A percentile compares a stretch with the other conserved stretches of the same genome.
Evolutionary conservation across 768 basidiomycete species (phyloP).

Genomic region (Pulveroboletus sp.): DNA sequence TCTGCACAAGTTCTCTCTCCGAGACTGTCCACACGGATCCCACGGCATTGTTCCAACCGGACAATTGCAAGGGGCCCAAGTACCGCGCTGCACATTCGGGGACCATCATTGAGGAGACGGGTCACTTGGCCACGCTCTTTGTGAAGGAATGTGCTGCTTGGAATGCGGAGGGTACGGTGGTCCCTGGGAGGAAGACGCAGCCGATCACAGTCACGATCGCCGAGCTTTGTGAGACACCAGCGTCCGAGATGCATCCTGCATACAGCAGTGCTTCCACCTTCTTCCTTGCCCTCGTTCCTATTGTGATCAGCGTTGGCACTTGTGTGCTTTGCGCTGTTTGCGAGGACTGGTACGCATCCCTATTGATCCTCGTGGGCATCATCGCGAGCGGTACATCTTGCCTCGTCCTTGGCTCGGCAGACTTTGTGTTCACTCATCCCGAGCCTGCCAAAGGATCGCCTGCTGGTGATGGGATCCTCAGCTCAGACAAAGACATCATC

Average conservation of each 20-base stretch:
- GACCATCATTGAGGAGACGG: slow-evolving; percentile 44
- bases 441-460: slow-evolving; percentile 23
- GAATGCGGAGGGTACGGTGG: slow-evolving; percentile 4
- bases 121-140: slow-evolving; percentile 52
- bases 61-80: slow-evolving; percentile 43
- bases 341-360: slow-evolving; percentile 24
- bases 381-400: slow-evolving; percentile 27
- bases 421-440: slow-evolving; percentile 19
- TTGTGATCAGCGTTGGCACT: slow-evolving; percentile 16
- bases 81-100: slow-evolving; percentile 68
- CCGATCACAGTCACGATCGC: slow-evolving; percentile 7
- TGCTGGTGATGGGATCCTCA: slow-evolving; percentile 28
- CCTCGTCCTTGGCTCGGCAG: slow-evolving; percentile 22
- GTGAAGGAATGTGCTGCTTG: slow-evolving; percentile 14
- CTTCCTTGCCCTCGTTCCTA: slow-evolving; percentile 19
- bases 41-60: slow-evolving; percentile 13
- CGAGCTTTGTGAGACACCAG: slow-evolving; percentile 7
- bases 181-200: slow-evolving; percentile 9
- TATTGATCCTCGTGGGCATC: slow-evolving; percentile 28
- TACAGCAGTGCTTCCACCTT: background rate
- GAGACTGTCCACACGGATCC: slow-evolving; percentile 19
- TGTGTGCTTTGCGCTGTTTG: slow-evolving; percentile 17
- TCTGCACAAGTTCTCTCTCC: slow-evolving; percentile 3
- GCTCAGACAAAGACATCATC: slow-evolving; percentile 15
- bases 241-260: slow-evolving; percentile 4